A percentile compares a stretch with the other conserved stretches of the same genome.
These are phyloP conservation scores for Aspergillus fumigatus DNA, from an alignment of 2,329 filamentous ascomycete species.

Conservation along the genomic window DNA sequence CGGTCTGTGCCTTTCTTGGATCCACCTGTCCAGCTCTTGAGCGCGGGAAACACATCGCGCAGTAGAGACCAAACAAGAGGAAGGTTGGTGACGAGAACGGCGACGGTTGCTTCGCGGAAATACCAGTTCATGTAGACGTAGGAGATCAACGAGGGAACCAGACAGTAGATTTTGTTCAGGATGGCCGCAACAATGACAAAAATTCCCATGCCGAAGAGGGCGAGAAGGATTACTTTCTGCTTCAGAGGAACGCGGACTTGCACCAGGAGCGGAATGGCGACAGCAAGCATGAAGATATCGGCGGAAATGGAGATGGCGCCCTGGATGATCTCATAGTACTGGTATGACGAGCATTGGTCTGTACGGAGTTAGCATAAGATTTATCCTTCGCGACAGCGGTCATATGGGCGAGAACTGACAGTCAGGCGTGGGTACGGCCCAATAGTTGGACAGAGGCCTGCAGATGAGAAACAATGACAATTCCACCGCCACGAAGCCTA, in stretches of 20 bases:
- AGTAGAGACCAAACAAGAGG: slow-evolving; percentile 50
- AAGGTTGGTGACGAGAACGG: slow-evolving; percentile 48
- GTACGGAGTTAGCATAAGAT: slow-evolving; percentile 1
- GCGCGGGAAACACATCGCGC: slow-evolving; percentile 44
- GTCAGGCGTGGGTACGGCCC: slow-evolving; percentile 45
- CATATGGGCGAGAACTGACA: slow-evolving; percentile 16
- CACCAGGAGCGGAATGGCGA: slow-evolving; percentile 41
- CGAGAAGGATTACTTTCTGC: slow-evolving; percentile 40
- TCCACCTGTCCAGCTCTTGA: slow-evolving; percentile 39
- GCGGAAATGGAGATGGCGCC: slow-evolving; percentile 44
- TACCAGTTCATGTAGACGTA: slow-evolving; percentile 48
- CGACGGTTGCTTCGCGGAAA: slow-evolving; percentile 43
- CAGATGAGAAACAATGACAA: slow-evolving; percentile 50
- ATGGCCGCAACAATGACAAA: slow-evolving; percentile 48
- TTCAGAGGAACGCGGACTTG: slow-evolving; percentile 37
- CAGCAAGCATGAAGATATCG: slow-evolving; percentile 40
- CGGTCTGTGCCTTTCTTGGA: slow-evolving; percentile 31
- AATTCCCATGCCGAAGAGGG: slow-evolving; percentile 43
- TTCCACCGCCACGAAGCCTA: slow-evolving; percentile 47
- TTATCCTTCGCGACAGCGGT: no score
- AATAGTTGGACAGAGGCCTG: slow-evolving; percentile 48
- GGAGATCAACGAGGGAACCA: slow-evolving; percentile 38
- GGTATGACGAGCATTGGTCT: slow-evolving; percentile 42
- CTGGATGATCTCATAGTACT: slow-evolving; percentile 44
- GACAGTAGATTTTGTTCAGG: slow-evolving; percentile 47